phyloP scores from a whole-genome alignment of 345 rosid genomes.

The Rhizophora mangle region DNA sequence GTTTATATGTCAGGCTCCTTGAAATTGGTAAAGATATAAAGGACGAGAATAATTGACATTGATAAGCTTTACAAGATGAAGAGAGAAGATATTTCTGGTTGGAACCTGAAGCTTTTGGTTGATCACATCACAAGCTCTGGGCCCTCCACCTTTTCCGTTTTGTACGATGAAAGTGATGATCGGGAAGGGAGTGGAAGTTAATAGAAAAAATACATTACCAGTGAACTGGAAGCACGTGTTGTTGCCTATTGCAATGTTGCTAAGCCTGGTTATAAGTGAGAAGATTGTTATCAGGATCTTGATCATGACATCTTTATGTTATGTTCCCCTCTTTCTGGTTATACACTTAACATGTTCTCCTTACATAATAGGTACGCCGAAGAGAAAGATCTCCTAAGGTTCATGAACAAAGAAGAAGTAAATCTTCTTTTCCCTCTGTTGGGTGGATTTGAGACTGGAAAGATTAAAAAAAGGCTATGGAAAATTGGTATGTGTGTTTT shows the following conservation, averaged over 20 bases:
- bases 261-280: constrained; percentile 39
- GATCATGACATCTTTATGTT: neutral
- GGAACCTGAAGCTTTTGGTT: constrained; percentile 70
- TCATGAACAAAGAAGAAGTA: no score
- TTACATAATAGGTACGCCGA: constrained; percentile 46
- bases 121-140: constrained; percentile 59
- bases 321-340: neutral
- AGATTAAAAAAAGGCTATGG: constrained; percentile 50
- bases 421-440: constrained; percentile 53
- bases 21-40: constrained; percentile 36
- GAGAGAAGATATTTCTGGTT: constrained; percentile 66
- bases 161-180: constrained; percentile 35
- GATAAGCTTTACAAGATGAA: constrained; percentile 59
- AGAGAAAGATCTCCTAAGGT: constrained; percentile 52
- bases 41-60: constrained; percentile 47
- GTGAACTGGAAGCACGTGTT: constrained; percentile 58
- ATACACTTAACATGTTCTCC: constrained; percentile 8
- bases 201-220: constrained; percentile 44
- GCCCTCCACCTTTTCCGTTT: constrained; percentile 49
- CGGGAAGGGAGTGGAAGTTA: constrained; percentile 16
- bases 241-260: constrained; percentile 58
- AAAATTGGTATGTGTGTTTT: constrained; percentile 45
- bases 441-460: constrained; percentile 43
- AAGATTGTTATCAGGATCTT: constrained; percentile 2
- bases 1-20: constrained; percentile 36